These are phyloP conservation scores for Melaleuca quinquenervia DNA, from an alignment of 345 rosid species.

Conservation along the genomic window DNA sequence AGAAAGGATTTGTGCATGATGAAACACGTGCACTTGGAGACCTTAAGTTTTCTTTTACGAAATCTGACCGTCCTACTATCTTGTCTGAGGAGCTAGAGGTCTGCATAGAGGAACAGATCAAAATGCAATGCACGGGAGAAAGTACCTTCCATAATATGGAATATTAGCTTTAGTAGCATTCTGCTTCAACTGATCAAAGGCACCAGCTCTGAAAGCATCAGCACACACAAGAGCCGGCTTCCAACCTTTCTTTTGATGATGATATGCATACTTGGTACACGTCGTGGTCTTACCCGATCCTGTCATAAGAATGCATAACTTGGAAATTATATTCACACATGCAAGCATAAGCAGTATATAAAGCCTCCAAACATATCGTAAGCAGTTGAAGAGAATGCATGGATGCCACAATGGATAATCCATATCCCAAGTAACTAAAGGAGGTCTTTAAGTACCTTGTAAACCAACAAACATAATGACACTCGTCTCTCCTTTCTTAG, in stretches of 20 bases:
- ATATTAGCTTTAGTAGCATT: slow-evolving; percentile 75
- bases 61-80: neutral
- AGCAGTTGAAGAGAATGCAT: neutral
- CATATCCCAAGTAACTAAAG: neutral
- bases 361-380: neutral
- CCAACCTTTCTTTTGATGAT: slow-evolving; percentile 82
- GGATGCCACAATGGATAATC: neutral
- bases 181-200: slow-evolving; percentile 85
- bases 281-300: slow-evolving; percentile 88
- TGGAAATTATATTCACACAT: neutral
- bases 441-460: slow-evolving; percentile 34
- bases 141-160: slow-evolving; percentile 77
- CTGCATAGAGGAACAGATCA: neutral
- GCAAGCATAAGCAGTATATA: neutral
- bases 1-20: neutral
- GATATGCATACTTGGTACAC: slow-evolving; percentile 69
- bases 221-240: slow-evolving; percentile 87
- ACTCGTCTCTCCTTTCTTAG: slow-evolving; percentile 68
- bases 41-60: neutral
- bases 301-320: slow-evolving; percentile 1
- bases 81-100: neutral
- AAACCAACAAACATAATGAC: slow-evolving; percentile 84
- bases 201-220: slow-evolving; percentile 85
- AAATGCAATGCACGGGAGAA: neutral
- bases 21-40: neutral